phyloP scores from a whole-genome alignment of 1,284 basidiomycete species.

The Vanrija sp. region DNA sequence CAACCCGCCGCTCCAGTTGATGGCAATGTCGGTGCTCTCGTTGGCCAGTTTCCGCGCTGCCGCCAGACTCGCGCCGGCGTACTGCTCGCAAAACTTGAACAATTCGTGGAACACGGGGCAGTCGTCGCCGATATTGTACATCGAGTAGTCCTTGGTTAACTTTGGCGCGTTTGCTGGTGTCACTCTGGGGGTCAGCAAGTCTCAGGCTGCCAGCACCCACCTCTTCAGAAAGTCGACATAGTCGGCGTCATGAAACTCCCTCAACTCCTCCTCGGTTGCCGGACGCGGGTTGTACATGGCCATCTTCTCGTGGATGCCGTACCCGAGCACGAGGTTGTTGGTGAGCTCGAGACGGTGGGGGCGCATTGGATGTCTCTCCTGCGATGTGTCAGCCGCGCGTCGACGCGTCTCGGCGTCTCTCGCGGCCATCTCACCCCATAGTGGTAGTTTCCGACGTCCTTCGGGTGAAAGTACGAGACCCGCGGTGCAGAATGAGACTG shows the following conservation, averaged over 20 bases:
- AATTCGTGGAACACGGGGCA: constrained; percentile 90
- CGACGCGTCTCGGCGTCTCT: not conserved
- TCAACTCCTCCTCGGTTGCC: constrained; percentile 85
- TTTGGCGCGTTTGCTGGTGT: constrained; percentile 37
- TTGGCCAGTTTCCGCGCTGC: constrained; percentile 79
- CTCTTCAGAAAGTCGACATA: constrained; percentile 91
- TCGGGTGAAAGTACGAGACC: constrained; percentile 94
- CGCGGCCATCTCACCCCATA: constrained; percentile 74
- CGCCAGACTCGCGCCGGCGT: constrained; percentile 83
- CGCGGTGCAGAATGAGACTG: constrained; percentile 79
- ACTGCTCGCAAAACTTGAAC: constrained; percentile 88
- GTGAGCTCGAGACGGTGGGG: constrained; percentile 91
- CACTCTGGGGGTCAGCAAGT: constrained; percentile 23
- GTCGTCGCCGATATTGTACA: constrained; percentile 87
- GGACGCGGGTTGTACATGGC: constrained; percentile 85
- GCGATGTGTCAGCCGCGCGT: constrained; percentile 10
- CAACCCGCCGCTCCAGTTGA: constrained; percentile 94
- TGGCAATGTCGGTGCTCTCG: constrained; percentile 89
- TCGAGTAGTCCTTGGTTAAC: constrained; percentile 69
- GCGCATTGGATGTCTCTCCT: constrained; percentile 99
- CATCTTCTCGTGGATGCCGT: constrained; percentile 93
- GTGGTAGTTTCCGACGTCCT: constrained; percentile 90
- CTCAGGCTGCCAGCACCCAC: constrained; percentile 52
- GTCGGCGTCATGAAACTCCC: constrained; percentile 84
- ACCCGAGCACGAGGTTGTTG: constrained; percentile 92